Evolutionary conservation across 257 asterid genomes (phyloP), one percentile per base, ranked within the genome.

Genomic region (Nicotiana benthamiana): DNA sequence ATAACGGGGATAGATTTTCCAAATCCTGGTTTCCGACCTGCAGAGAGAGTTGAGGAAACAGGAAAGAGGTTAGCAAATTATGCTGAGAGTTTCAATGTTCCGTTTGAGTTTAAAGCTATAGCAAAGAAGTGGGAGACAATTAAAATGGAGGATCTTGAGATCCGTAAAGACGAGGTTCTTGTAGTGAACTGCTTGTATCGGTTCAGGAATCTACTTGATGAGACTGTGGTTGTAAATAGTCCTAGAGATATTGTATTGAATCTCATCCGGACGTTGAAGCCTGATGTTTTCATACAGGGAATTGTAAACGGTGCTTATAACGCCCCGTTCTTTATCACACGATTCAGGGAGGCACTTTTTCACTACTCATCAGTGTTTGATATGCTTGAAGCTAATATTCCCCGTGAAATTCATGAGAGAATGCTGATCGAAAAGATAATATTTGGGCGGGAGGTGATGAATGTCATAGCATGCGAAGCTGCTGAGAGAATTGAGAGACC

Each of bases 401-500:
- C 90, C 82, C 89, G 89, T 46, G 86, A 86, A 60, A 75, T 77
- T 52, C 86, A 81, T 5, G 89, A 88, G 66, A 86, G 90, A 80
- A 78, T 59, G 81, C 84, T 86, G 36, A 1, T 88, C n/a, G 91
- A 88, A 51, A 84, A 79, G 63, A 72, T 61, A 4, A 80, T 86
- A 13, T 82, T 88, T 52, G 91, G 91, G 0, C 83, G 84, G 20
- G 89, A 88, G 79, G 91, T 87, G 20, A 82, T 80, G 91, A 88
- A 88, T 77, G 91, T 88, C 16, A 82, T 88, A 52, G 91, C 91
- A 6, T 88, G 91, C 61, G 91, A 88, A 74, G 86, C 77, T 9
- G 83, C 87, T 18, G 91, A 88, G 89, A 86, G 91, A 51, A 60
- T 88, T 32, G 91, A 86, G 86, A 80, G 91, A 48, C 91, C 91